Evolutionary conservation across 2,329 filamentous ascomycete genomes (phyloP), one percentile per base, ranked within the genome.

Genomic region (Hirsutella thompsonii): DNA sequence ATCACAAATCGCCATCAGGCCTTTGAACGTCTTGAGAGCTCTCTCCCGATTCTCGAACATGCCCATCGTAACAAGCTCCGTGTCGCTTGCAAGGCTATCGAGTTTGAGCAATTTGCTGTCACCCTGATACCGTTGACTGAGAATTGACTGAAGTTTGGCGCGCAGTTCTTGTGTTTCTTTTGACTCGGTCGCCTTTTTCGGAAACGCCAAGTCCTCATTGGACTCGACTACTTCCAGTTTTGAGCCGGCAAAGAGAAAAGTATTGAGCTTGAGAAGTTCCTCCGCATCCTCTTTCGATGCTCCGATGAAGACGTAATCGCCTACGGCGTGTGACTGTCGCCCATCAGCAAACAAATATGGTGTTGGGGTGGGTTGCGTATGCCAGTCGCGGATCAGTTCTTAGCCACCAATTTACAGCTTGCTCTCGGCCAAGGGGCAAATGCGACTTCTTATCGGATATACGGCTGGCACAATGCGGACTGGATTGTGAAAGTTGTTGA

Each of bases 21-120:
- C 90, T 40, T 84, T 85, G 63, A 96, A 95, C 46, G 94, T 84
- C 59, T 95, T 98, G 47, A 83, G 75, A 36, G 83, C 79, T 1
- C 79, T 80, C 3, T 81, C 77, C 44, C 73, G 75, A 44, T 68
- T 76, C 46, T 78, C 74, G 56, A 94, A 88, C 53, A 90, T 83
- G 30, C 84, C 84, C 60, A 88, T 79, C 34, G 74, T 69, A 41
- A 79, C 68, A 4, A 96, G 72, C 43, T 80, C 75, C 2, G 76
- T 64, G 52, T 96, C 90, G 37, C 74, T 67, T 26, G 75, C 80
- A 9, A 96, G 74, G 1, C 73, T 69, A n/a, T 86, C 88, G 9
- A 98, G 75, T 55, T 94, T 79, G 32, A 96, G 72, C 1, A 95
- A 67, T 60, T 93, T 94, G 40, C 69, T 67, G 6, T 70, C 68